phyloP scores from a whole-genome alignment of 495 filamentous ascomycete genomes.

The Neurospora sp. region DNA sequence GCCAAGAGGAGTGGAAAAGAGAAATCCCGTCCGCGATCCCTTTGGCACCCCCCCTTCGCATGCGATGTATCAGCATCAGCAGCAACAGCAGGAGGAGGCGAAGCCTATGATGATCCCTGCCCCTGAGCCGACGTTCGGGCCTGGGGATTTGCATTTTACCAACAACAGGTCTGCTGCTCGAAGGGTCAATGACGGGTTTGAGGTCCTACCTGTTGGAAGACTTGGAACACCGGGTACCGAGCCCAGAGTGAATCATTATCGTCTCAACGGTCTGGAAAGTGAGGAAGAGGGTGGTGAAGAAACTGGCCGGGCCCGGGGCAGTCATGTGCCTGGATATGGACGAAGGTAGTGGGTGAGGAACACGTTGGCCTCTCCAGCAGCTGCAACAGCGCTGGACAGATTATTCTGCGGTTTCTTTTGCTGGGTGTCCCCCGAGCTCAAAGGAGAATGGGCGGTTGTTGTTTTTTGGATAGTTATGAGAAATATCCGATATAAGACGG shows the following conservation, averaged over 20 bases:
- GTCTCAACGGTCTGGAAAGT: not conserved
- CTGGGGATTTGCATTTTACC: constrained; percentile 33
- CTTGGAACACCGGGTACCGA: constrained; percentile 14
- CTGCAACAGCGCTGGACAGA: not conserved
- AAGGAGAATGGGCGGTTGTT: not conserved
- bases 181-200: constrained; percentile 52
- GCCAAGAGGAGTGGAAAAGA: not conserved
- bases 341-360: not conserved
- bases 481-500: not conserved
- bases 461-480: not conserved
- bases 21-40: constrained; percentile 5
- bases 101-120: not conserved
- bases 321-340: not conserved
- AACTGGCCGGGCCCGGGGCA: not conserved
- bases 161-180: constrained; percentile 32
- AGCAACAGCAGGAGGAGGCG: not conserved
- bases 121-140: constrained; percentile 21
- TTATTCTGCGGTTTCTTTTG: not conserved
- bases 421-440: not conserved
- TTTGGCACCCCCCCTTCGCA: constrained; percentile 8
- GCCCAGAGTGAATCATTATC: not conserved
- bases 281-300: constrained; percentile 6
- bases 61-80: not conserved
- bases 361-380: not conserved
- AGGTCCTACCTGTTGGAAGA: constrained; percentile 49